These are phyloP conservation scores for Ophiostoma piceae DNA, from an alignment of 2,329 filamentous ascomycete genomes.

Conservation along the genomic window DNA sequence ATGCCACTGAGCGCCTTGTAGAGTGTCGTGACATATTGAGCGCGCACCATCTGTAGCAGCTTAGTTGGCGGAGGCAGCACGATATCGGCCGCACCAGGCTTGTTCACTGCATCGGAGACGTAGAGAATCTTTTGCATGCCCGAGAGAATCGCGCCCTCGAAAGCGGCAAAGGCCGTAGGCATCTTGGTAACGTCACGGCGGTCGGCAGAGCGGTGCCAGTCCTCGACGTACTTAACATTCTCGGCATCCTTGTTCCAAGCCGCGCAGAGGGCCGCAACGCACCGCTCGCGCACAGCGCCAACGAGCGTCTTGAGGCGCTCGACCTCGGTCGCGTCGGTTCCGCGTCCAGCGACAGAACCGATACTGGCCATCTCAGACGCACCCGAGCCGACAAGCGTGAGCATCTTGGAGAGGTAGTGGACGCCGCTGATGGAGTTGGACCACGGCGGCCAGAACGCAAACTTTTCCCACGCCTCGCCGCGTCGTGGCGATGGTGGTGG, in stretches of 20 bases:
- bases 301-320: constrained; percentile 75
- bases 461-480: constrained; percentile 85
- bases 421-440: constrained; percentile 90
- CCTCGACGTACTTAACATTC: constrained; percentile 85
- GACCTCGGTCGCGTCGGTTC: constrained; percentile 50
- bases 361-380: constrained; percentile 80
- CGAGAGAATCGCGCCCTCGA: constrained; percentile 73
- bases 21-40: constrained; percentile 86
- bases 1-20: constrained; percentile 93
- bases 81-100: constrained; percentile 68
- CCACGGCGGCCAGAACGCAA: constrained; percentile 93
- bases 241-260: constrained; percentile 93
- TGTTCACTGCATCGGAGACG: constrained; percentile 76
- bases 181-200: constrained; percentile 84
- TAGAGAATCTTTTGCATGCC: constrained; percentile 96
- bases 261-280: constrained; percentile 75
- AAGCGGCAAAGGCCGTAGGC: constrained; percentile 78
- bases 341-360: constrained; percentile 49
- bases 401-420: constrained; percentile 77
- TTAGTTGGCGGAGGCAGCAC: constrained; percentile 81
- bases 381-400: constrained; percentile 77
- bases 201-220: constrained; percentile 82
- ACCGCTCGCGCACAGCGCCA: constrained; percentile 73
- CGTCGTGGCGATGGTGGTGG: constrained; percentile 70
- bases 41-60: constrained; percentile 81